These are phyloP conservation scores for Xylaria sp. DNA, from an alignment of 2,329 filamentous ascomycete genomes.

Conservation along the genomic window DNA sequence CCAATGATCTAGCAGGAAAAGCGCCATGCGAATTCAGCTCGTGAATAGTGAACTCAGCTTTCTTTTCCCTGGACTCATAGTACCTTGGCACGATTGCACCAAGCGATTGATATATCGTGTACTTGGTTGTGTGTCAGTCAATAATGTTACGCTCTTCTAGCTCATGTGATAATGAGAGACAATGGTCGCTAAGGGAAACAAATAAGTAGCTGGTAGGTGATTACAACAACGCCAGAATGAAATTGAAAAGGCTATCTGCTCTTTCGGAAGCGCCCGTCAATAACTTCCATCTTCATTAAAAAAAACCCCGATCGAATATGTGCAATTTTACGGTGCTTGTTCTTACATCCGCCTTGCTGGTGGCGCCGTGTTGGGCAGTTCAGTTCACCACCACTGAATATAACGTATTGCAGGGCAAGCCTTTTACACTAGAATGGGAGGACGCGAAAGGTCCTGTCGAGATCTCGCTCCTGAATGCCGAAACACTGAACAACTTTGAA, in stretches of 20 bases:
- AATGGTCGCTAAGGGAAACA: not conserved
- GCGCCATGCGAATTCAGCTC: constrained; percentile 17
- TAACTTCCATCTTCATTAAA: not conserved
- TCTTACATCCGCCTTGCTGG: not conserved
- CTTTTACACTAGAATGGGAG: constrained; percentile 20
- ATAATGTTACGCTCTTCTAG: not conserved
- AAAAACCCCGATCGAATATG: not conserved
- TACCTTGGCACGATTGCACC: not conserved
- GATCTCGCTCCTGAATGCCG: not conserved
- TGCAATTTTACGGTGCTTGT: not conserved
- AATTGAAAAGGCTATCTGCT: not conserved
- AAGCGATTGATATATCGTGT: not conserved
- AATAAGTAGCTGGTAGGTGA: not conserved
- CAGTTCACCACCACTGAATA: constrained; percentile 6
- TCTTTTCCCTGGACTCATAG: not conserved
- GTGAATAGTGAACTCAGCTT: constrained; percentile 11
- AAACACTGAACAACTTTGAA: not conserved
- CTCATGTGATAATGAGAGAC: not conserved
- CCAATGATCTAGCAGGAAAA: constrained; percentile 8
- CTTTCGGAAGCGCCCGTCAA: not conserved
- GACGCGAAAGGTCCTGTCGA: constrained; percentile 11
- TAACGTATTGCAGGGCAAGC: constrained; percentile 1
- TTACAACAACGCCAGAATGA: not conserved
- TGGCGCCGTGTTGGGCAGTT: constrained; percentile 8
- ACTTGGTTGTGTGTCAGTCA: not conserved